phyloP scores from a whole-genome alignment of 129 eudicot species.

The Flaveria robusta region DNA sequence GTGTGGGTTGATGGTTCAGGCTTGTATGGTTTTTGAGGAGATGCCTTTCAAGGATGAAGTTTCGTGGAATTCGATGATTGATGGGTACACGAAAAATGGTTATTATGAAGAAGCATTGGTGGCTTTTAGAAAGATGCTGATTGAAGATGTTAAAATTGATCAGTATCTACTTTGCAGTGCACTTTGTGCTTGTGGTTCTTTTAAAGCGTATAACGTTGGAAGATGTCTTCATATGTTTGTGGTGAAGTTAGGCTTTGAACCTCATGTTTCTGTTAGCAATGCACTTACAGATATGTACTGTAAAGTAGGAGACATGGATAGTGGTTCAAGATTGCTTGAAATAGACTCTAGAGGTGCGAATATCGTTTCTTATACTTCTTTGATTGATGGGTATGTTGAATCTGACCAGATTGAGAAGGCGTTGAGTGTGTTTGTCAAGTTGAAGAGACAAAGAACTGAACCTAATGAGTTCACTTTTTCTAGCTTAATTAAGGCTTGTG shows the following conservation, averaged over 20 bases:
- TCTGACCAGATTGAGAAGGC: slow-evolving; percentile 45
- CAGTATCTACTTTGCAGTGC: slow-evolving; percentile 43
- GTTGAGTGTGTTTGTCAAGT: slow-evolving; percentile 34
- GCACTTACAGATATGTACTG: slow-evolving; percentile 52
- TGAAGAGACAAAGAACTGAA: slow-evolving; percentile 34
- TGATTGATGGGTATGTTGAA: slow-evolving; percentile 52
- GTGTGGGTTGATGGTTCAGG: slow-evolving; percentile 42
- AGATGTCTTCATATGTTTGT: slow-evolving; percentile 39
- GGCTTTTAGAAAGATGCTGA: slow-evolving; percentile 40
- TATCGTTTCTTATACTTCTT: slow-evolving; percentile 49
- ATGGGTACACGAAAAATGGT: slow-evolving; percentile 50
- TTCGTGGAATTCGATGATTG: slow-evolving; percentile 54
- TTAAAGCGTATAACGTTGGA: slow-evolving; percentile 33
- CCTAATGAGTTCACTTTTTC: slow-evolving; percentile 54
- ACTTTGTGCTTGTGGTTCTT: slow-evolving; percentile 44
- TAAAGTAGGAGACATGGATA: slow-evolving; percentile 49
- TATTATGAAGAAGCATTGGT: slow-evolving; percentile 44
- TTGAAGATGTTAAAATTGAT: slow-evolving; percentile 38
- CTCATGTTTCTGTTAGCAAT: slow-evolving; percentile 36
- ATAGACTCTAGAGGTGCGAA: slow-evolving; percentile 24
- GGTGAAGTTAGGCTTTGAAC: slow-evolving; percentile 45
- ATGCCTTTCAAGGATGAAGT: slow-evolving; percentile 54
- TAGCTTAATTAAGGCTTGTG: slow-evolving; percentile 54
- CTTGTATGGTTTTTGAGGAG: slow-evolving; percentile 58
- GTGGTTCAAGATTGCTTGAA: slow-evolving; percentile 40